Conservation (phyloP, 2,329 filamentous ascomycete species). For the Monosporascus sp. region DNA sequence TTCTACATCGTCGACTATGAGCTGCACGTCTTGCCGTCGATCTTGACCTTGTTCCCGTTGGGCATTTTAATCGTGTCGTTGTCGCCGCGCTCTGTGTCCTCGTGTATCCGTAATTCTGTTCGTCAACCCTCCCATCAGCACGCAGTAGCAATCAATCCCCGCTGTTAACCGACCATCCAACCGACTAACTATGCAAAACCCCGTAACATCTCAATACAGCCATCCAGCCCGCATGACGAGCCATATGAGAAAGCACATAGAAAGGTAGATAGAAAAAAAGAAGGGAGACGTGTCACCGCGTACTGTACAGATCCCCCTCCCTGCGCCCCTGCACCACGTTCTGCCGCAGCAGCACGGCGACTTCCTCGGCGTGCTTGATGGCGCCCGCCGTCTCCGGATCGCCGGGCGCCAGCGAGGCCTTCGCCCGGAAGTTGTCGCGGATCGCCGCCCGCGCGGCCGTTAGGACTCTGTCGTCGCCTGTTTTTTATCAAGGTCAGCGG, state of each 20-base stretch:
- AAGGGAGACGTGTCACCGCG: slow-evolving; percentile 22
- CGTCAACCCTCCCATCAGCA: slow-evolving; percentile 1
- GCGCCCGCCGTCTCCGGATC: slow-evolving; percentile 56
- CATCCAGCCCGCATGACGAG: no score
- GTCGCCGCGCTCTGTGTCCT: slow-evolving; percentile 85
- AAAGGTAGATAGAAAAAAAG: no score
- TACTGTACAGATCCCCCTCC: slow-evolving; percentile 54
- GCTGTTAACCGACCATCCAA: no score
- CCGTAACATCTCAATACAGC: no score
- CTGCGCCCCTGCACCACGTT: slow-evolving; percentile 83
- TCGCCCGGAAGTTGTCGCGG: slow-evolving; percentile 66
- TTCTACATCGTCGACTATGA: no score
- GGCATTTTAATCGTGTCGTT: slow-evolving; percentile 81
- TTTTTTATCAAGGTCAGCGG: background rate
- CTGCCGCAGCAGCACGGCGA: slow-evolving; percentile 70
- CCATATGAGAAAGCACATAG: no score
- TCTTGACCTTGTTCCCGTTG: slow-evolving; percentile 26
- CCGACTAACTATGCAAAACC: no score
- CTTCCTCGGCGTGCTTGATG: slow-evolving; percentile 74
- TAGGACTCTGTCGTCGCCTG: slow-evolving; percentile 67
- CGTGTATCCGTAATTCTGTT: slow-evolving; percentile 79
- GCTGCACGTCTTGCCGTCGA: slow-evolving; percentile 25
- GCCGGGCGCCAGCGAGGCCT: slow-evolving; percentile 51
- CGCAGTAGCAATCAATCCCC: background rate
- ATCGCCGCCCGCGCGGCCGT: slow-evolving; percentile 67